Percentiles rank a stretch among this genome's conserved stretches.
Evolutionary conservation across 768 basidiomycete species (phyloP).

Genomic region (Boletus subcaerulescens): DNA sequence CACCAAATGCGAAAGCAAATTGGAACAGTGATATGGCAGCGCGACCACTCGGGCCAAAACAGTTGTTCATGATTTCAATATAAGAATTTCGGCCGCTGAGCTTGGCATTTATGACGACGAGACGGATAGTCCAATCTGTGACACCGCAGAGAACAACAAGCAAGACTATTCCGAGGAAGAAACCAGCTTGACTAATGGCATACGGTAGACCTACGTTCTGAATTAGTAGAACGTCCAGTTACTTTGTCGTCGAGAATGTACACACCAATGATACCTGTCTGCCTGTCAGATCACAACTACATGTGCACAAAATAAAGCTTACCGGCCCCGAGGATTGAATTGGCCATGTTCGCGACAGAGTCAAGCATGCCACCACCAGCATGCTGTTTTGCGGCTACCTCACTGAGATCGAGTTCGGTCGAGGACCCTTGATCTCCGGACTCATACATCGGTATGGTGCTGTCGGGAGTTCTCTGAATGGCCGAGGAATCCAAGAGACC

Average conservation of each 20-base stretch:
- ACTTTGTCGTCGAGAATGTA: background rate
- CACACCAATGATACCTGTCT: conserved; percentile 70
- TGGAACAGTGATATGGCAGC: conserved; percentile 96
- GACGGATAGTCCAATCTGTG: conserved; percentile 97
- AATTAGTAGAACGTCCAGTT: conserved; percentile 1
- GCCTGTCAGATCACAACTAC: conserved; percentile 16
- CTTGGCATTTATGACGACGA: conserved; percentile 95
- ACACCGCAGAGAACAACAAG: conserved; percentile 75
- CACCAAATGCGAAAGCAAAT: conserved; percentile 96
- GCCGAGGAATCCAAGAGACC: conserved; percentile 69
- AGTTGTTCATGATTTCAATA: conserved; percentile 91
- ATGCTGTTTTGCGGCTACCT: conserved; percentile 60
- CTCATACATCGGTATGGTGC: conserved; percentile 46
- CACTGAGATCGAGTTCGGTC: conserved; percentile 55
- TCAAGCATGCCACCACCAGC: conserved; percentile 75
- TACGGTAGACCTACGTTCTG: conserved; percentile 76
- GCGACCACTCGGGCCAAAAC: conserved; percentile 88
- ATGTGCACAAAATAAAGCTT: conserved; percentile 19
- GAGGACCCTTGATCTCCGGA: conserved; percentile 32
- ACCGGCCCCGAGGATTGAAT: conserved; percentile 94
- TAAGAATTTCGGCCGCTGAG: conserved; percentile 90
- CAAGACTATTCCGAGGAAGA: conserved; percentile 82
- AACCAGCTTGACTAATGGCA: conserved; percentile 91
- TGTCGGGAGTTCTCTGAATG: conserved; percentile 55
- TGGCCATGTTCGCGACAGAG: conserved; percentile 91